Conservation (phyloP, 805 yeast genomes). For the Candida pseudoglaebosa region DNA sequence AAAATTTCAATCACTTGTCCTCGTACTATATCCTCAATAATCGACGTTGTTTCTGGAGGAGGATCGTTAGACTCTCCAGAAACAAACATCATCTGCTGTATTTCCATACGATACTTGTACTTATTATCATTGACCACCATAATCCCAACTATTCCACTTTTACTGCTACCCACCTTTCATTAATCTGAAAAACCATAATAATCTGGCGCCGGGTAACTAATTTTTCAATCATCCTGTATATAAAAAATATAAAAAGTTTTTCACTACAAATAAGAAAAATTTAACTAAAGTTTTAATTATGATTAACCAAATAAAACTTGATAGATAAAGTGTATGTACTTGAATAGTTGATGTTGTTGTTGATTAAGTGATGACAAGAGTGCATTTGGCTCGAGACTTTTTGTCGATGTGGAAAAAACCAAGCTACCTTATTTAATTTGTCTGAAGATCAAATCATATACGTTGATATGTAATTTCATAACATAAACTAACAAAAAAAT, state of each 20-base stretch:
- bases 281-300: no score
- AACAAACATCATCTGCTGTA: slow-evolving; percentile 98
- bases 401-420: slow-evolving; percentile 97
- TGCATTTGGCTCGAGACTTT: slow-evolving; percentile 99
- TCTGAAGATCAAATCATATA: slow-evolving; percentile 42
- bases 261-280: background rate
- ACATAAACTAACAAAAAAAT: background rate
- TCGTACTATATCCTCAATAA: slow-evolving; percentile 91
- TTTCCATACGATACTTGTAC: slow-evolving; percentile 83
- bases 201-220: background rate
- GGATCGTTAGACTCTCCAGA: slow-evolving; percentile 94
- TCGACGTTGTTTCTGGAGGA: slow-evolving; percentile 84
- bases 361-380: slow-evolving; percentile 77
- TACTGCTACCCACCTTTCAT: background rate
- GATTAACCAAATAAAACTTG: background rate
- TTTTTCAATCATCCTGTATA: background rate
- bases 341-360: slow-evolving; percentile 6
- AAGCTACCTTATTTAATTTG: slow-evolving; percentile 85
- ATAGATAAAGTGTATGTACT: slow-evolving; percentile 6
- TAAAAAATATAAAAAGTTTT: no score
- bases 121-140: slow-evolving; percentile 26
- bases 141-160: background rate
- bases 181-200: background rate
- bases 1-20: slow-evolving; percentile 90
- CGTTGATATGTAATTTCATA: no score